Evolutionary conservation across 2,329 filamentous ascomycete genomes (phyloP).

Genomic region (Thelonectria blattea): DNA sequence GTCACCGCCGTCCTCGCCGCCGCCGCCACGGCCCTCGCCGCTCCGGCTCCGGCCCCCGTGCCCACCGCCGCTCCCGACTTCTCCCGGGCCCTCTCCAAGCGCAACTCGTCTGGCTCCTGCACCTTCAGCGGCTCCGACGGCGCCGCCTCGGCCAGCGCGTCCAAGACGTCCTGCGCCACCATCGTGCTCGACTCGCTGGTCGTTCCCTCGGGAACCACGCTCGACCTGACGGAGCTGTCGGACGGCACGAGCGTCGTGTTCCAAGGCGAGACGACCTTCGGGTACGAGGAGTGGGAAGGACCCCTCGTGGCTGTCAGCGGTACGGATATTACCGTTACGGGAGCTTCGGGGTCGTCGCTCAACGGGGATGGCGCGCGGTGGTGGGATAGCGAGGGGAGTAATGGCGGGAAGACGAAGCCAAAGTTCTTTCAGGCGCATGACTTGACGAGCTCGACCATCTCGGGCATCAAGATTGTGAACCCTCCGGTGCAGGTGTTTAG

Average conservation of each 20-base stretch:
- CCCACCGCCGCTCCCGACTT: conserved; percentile 7
- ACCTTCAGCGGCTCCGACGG: conserved; percentile 17
- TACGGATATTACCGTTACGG: conserved; percentile 11
- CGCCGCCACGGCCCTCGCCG: conserved; percentile 11
- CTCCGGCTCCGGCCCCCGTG: conserved; percentile 8
- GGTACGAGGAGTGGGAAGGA: conserved; percentile 17
- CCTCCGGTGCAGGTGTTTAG: conserved; percentile 19
- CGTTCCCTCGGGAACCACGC: conserved; percentile 14
- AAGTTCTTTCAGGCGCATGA: conserved; percentile 22
- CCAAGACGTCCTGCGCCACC: conserved; percentile 14
- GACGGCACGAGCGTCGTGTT: conserved; percentile 18
- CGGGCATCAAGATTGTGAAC: conserved; percentile 14
- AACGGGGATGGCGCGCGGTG: conserved; percentile 15
- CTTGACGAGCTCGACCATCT: conserved; percentile 15
- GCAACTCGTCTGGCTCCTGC: conserved; percentile 9
- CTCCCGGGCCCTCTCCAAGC: conserved; percentile 1
- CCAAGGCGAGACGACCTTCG: conserved; percentile 15
- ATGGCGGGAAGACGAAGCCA: conserved; percentile 21
- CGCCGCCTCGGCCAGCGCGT: conserved; percentile 12
- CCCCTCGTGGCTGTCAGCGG: conserved; percentile 18
- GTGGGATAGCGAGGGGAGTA: conserved; percentile 21
- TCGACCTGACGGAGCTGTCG: conserved; percentile 13
- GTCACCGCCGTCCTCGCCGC: conserved; percentile 5
- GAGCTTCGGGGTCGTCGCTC: conserved; percentile 8
- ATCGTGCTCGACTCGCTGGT: conserved; percentile 10